A percentile compares a stretch with the other conserved stretches of the same genome.
phyloP scores from a whole-genome alignment of 2,329 filamentous ascomycete genomes.

The Curvularia spicifera region DNA sequence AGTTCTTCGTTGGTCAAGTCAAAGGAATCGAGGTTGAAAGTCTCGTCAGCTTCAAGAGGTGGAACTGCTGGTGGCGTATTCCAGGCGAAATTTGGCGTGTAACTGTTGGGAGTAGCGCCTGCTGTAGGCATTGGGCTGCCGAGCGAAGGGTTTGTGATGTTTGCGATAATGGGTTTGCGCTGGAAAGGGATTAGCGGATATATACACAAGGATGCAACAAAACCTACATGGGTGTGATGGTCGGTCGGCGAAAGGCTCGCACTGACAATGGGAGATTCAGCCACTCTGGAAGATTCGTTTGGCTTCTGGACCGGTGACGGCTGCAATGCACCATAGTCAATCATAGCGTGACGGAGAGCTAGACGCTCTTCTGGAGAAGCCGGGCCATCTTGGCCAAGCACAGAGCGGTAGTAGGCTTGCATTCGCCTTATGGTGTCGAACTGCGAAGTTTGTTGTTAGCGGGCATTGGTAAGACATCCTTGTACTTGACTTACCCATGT shows the following conservation, averaged over 20 bases:
- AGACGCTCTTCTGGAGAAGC: conserved; percentile 49
- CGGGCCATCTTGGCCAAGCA: conserved; percentile 42
- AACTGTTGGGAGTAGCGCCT: conserved; percentile 35
- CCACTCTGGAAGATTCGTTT: conserved; percentile 26
- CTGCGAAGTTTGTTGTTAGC: conserved; percentile 11
- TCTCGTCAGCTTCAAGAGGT: conserved; percentile 42
- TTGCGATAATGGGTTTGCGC: conserved; percentile 16
- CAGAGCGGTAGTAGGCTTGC: conserved; percentile 50
- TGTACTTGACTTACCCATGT: conserved; percentile 31
- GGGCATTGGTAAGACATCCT: background rate
- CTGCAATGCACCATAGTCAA: conserved; percentile 52
- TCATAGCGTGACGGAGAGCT: conserved; percentile 47
- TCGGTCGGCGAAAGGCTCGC: conserved; percentile 13
- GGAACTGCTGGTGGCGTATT: conserved; percentile 30
- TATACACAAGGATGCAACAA: too few relatives aligned
- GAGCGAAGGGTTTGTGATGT: conserved; percentile 18
- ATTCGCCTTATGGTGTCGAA: conserved; percentile 53
- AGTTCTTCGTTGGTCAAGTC: conserved; percentile 46
- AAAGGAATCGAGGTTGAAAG: conserved; percentile 42
- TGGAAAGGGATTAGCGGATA: conserved; percentile 5
- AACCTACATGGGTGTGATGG: conserved; percentile 10
- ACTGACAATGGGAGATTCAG: conserved; percentile 23
- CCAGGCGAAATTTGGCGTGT: conserved; percentile 31
- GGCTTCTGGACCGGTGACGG: conserved; percentile 49
- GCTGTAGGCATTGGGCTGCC: conserved; percentile 29